Evolutionary conservation across 805 yeast species (phyloP).

Genomic region (Maudiozyma pseudohumilis): DNA sequence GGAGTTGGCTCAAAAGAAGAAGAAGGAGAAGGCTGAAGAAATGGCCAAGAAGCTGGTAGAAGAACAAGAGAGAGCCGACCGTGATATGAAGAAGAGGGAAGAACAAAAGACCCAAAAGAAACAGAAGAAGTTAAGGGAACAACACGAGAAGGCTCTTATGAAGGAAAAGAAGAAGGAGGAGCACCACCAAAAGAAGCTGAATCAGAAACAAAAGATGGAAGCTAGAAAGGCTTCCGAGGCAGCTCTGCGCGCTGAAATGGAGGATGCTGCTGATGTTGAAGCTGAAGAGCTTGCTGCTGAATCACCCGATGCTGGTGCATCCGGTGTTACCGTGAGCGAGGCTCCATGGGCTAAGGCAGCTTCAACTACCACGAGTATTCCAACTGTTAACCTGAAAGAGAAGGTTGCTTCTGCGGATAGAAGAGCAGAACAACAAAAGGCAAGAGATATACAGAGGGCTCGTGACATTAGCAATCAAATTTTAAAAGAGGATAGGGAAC

Average conservation of each 20-base stretch:
- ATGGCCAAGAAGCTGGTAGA: constrained; percentile 17
- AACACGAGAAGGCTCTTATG: constrained; percentile 4
- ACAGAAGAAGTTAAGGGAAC: constrained; percentile 10
- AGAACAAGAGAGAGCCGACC: constrained; percentile 9
- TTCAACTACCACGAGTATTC: constrained; percentile 10
- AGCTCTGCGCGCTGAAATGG: constrained; percentile 1
- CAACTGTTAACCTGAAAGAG: constrained; percentile 15
- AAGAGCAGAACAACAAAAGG: constrained; percentile 12
- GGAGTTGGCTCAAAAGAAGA: constrained; percentile 3
- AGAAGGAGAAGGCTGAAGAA: constrained; percentile 15
- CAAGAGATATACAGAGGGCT: constrained; percentile 11
- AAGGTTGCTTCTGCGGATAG: neutral
- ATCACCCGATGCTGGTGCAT: neutral
- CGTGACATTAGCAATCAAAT: constrained; percentile 15
- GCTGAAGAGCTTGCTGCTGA: neutral
- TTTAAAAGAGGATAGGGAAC: constrained; percentile 15
- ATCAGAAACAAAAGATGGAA: constrained; percentile 2
- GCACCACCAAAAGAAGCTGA: constrained; percentile 3
- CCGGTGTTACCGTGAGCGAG: neutral
- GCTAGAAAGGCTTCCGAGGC: constrained; percentile 7
- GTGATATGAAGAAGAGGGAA: constrained; percentile 6
- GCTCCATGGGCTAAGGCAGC: constrained; percentile 26
- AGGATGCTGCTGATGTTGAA: neutral
- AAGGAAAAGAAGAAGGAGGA: constrained; percentile 6
- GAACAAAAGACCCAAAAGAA: constrained; percentile 6